Percentiles rank a stretch among this genome's conserved stretches.
Evolutionary conservation across 139 green algal genomes (phyloP).

Genomic region (Zygnema cylindricum): DNA sequence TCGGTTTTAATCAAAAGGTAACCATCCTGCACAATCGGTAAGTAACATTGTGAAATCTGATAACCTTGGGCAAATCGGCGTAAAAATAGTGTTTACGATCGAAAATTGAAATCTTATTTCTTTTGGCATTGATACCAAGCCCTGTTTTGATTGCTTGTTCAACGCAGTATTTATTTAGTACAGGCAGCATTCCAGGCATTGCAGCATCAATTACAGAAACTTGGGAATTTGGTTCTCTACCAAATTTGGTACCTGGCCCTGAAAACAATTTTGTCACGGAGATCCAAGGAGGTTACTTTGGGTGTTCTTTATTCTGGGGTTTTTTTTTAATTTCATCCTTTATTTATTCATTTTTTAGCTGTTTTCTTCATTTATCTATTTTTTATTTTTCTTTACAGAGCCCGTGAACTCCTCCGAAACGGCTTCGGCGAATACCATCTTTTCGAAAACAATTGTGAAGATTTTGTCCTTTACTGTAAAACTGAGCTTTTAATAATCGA

Average conservation of each 20-base stretch:
- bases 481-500: constrained; percentile 44
- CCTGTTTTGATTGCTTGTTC: neutral
- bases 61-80: constrained; percentile 52
- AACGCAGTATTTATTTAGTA: constrained; percentile 1
- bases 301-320: too few species aligned
- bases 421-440: constrained; percentile 53
- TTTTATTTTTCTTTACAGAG: constrained; percentile 26
- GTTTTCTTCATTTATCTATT: too few species aligned
- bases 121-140: neutral
- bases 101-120: constrained; percentile 21
- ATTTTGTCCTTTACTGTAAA: constrained; percentile 59
- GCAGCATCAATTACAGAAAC: neutral
- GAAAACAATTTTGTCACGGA: too few species aligned
- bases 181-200: neutral
- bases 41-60: constrained; percentile 43
- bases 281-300: too few species aligned
- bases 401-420: constrained; percentile 15
- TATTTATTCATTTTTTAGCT: too few species aligned
- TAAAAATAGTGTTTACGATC: constrained; percentile 58
- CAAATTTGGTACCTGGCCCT: constrained; percentile 22
- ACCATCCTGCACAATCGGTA: constrained; percentile 21
- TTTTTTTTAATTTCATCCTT: too few species aligned
- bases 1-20: neutral
- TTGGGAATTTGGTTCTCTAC: constrained; percentile 15
- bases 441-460: constrained; percentile 59